Percentiles rank a stretch among this genome's conserved stretches.
These are phyloP conservation scores for Blastobotrys attinorum DNA, from an alignment of 805 yeast genomes.

Conservation along the genomic window DNA sequence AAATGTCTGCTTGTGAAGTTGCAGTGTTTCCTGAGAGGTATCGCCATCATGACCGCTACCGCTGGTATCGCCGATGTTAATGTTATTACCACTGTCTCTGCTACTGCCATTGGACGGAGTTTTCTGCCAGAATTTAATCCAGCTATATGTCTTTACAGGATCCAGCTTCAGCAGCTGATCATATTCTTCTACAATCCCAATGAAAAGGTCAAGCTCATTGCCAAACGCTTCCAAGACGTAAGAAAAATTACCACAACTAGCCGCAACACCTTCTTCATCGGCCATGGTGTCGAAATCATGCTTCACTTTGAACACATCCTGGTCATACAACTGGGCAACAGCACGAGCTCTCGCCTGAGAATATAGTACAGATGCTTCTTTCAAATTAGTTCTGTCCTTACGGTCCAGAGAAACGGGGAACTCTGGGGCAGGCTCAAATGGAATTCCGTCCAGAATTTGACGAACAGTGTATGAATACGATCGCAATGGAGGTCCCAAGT, in stretches of 20 bases:
- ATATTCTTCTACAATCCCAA: slow-evolving; percentile 38
- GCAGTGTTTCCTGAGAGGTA: background rate
- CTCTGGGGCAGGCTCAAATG: slow-evolving; percentile 38
- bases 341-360: slow-evolving; percentile 50
- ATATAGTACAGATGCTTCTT: slow-evolving; percentile 45
- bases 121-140: slow-evolving; percentile 46
- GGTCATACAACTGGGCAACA: slow-evolving; percentile 48
- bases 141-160: slow-evolving; percentile 36
- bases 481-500: slow-evolving; percentile 66
- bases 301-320: slow-evolving; percentile 39
- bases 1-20: background rate
- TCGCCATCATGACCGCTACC: background rate
- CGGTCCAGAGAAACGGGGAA: slow-evolving; percentile 33
- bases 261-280: slow-evolving; percentile 75
- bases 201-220: slow-evolving; percentile 43
- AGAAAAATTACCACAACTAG: slow-evolving; percentile 75
- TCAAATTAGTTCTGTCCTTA: slow-evolving; percentile 30
- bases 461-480: slow-evolving; percentile 57
- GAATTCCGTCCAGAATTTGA: slow-evolving; percentile 51
- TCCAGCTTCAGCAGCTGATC: slow-evolving; percentile 15
- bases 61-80: background rate
- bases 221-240: slow-evolving; percentile 57
- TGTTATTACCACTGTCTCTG: background rate
- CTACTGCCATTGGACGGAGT: too few relatives aligned
- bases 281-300: slow-evolving; percentile 32